These are phyloP conservation scores for Boletus edulis DNA, from an alignment of 768 basidiomycete species.

Conservation along the genomic window DNA sequence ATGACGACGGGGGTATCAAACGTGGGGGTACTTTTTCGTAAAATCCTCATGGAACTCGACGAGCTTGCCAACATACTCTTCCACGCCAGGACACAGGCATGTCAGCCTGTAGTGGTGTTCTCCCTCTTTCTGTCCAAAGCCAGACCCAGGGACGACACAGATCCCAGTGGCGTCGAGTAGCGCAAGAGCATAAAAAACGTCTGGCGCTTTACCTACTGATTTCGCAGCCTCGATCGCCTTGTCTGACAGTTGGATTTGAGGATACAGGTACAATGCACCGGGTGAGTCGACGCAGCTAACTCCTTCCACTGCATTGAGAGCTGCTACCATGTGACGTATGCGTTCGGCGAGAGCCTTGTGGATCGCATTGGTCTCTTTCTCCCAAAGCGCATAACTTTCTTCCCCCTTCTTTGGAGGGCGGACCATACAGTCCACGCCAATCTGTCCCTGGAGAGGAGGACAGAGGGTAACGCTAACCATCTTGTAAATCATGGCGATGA, in stretches of 20 bases:
- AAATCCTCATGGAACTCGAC: constrained; percentile 72
- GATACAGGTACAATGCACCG: constrained; percentile 94
- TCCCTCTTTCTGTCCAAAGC: constrained; percentile 91
- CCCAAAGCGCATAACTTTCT: constrained; percentile 75
- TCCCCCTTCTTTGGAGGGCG: constrained; percentile 79
- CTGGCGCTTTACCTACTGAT: constrained; percentile 73
- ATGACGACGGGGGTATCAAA: constrained; percentile 10
- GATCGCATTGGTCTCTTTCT: constrained; percentile 78
- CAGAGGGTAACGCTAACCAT: constrained; percentile 91
- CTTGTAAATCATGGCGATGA: constrained; percentile 90
- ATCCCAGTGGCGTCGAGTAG: constrained; percentile 89
- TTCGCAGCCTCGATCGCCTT: constrained; percentile 74
- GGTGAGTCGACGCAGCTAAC: constrained; percentile 87
- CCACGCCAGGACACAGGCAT: constrained; percentile 91
- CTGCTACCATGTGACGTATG: constrained; percentile 66
- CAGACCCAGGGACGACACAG: constrained; percentile 90
- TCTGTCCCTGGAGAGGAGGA: constrained; percentile 86
- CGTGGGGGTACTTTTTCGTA: constrained; percentile 43
- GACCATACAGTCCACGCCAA: constrained; percentile 94
- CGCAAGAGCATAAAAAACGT: constrained; percentile 83
- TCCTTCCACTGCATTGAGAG: constrained; percentile 84
- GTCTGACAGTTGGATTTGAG: constrained; percentile 69
- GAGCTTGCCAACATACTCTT: constrained; percentile 85
- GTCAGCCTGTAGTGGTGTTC: constrained; percentile 92
- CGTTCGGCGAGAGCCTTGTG: constrained; percentile 72